Evolutionary conservation across 1,139 yeast species (phyloP), one percentile per base, ranked within the genome.

Genomic region (Geotrichum aggregatum): DNA sequence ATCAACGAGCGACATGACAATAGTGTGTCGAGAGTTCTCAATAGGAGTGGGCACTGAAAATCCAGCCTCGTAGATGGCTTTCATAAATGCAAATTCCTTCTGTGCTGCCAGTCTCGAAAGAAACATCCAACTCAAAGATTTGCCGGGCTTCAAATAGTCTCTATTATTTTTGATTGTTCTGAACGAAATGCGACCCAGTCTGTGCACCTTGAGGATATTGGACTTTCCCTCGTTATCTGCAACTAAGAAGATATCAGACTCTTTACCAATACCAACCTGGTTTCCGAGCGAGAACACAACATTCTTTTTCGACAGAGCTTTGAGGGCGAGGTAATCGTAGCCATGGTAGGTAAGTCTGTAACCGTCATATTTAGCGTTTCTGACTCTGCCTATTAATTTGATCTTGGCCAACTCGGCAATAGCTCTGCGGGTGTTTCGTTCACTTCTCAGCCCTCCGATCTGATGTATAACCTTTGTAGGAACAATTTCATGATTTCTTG

Each of bases 261-360:
- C 98, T 67, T 92, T 92, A 63, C 98, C 98, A 49, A 94, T 96
- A 54, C 98, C 98, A 62, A 92, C 89, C 22, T 86, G 87, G 43
- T 84, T 77, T 16, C 96, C 98, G 11, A 92, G 80, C 1, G 94
- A 84, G 62, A 83, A 83, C 8, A 92, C 68, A 0, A 88, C 76
- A 47, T 83, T 81, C 60, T 91, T 76, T 63, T 84, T 86, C 8
- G 70, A 65, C 81, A 92, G 80, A 3, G 95, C 78, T 66, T 84
- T 87, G 59, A 92, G 74, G 0, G 98, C 98, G 59, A 94, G 75
- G 64, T 87, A 92, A 68, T 92, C 99, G 67, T 82, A 87, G 3
- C 99, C 99, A 48, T 79, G 80, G 66, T 86, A 91, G 0, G 96
- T 85, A 61, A 92, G 71, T 58, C 94, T 77, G 71, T 87, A 94